Base-by-base conservation (phyloP, 352 stramenopile genomes). In the Phytophthora pluvialis region DNA sequence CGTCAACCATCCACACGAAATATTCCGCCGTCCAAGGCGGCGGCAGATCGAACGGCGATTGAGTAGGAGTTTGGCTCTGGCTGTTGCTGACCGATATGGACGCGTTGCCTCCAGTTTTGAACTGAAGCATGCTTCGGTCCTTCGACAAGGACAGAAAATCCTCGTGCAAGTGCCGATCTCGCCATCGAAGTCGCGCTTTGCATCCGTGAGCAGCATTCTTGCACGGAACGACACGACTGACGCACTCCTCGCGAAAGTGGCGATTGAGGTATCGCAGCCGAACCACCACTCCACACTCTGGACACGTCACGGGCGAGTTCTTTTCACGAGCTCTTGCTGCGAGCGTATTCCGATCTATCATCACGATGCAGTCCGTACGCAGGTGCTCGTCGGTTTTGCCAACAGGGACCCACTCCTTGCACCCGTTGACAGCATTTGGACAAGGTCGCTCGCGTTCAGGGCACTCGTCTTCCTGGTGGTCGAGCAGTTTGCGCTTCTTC, bases 391-490 rank as follows among this genome's bases (percentile, higher is more conserved):
- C 75, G 33, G 88, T 57, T n/a, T 75, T 67, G 2, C 78, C 85
- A 10, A 90, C 83, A 5, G 85, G 80, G 8, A 92, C 75, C 85
- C 85, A 93, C 45, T 91, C 85, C 9, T 68, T 63, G 48, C 85
- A 93, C 13, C 85, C 85, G 35, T 76, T 85, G 45, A 47, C 47
- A 11, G 67, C 57, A 31, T 93, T 91, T 31, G 80, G 81, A 63
- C 85, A 93, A 33, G 78, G 83, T 3, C 83, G 81, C 58, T 94
- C 85, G 4, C 86, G 80, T 55, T 81, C 75, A 6, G 58, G 58
- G 44, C 86, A 94, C 32, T 87, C 76, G n/a, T 94, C 81, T 73
- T 94, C 83, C 49, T 94, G 84, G 64, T 94, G 86, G 49, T 91
- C 78, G 3, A 90, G 64, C 16, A 94, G 43, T 11, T 81, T 73